Evolutionary conservation across 179 eudicot genomes (phyloP).

Genomic region (Beta macrorhiza): DNA sequence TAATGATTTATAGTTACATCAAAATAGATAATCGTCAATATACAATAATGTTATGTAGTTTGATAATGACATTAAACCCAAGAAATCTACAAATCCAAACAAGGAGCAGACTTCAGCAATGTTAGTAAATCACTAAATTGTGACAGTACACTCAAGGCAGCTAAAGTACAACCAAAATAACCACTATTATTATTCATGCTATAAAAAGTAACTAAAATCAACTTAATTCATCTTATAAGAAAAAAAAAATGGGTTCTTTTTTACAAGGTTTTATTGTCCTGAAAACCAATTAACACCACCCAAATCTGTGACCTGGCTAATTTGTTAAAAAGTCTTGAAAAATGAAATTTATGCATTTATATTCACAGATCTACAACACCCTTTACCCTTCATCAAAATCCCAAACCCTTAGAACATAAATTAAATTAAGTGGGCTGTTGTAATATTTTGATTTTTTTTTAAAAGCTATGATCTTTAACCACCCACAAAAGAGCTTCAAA

Average conservation of each 20-base stretch:
- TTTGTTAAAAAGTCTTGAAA: not conserved
- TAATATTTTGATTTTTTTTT: no score
- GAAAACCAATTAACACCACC: not conserved
- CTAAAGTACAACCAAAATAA: not conserved
- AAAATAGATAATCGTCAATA: not conserved
- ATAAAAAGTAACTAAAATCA: not conserved
- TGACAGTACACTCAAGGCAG: slow-evolving; percentile 1
- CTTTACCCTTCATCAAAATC: not conserved
- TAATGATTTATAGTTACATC: not conserved
- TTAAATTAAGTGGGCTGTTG: not conserved
- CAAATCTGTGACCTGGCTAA: not conserved
- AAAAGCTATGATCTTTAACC: not conserved
- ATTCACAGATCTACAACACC: slow-evolving; percentile 10
- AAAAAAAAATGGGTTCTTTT: not conserved
- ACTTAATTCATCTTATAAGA: not conserved
- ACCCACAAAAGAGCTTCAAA: not conserved
- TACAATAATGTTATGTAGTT: not conserved
- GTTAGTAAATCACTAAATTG: no score
- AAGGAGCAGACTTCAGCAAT: not conserved
- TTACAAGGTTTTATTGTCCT: not conserved
- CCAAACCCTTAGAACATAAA: not conserved
- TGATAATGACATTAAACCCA: slow-evolving; percentile 18
- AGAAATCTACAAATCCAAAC: not conserved
- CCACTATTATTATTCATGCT: not conserved
- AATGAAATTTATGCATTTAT: not conserved